Conservation (phyloP, 371 early-diverging fungal species). For the Coemansia sp. region DNA sequence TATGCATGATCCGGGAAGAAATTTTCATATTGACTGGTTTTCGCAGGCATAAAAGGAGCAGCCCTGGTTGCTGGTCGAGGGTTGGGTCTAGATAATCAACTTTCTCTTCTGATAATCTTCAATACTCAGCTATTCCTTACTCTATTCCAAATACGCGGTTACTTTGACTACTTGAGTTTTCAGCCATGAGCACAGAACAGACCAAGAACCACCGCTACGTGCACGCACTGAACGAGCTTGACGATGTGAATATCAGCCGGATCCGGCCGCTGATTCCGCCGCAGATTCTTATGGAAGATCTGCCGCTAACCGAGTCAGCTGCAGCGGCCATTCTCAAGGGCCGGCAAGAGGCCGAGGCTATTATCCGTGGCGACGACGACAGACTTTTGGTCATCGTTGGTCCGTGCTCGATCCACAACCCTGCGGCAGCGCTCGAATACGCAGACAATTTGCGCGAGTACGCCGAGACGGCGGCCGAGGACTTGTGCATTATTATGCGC, state of each 20-base stretch:
- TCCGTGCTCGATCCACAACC: constrained; percentile 91
- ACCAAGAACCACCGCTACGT: constrained; percentile 30
- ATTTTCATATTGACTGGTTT: not conserved
- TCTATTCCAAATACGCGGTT: not conserved
- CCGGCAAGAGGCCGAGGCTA: constrained; percentile 61
- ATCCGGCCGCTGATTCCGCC: constrained; percentile 93
- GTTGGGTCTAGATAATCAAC: not conserved
- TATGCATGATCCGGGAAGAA: constrained; percentile 6
- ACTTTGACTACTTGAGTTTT: too few relatives aligned
- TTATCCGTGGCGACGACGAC: constrained; percentile 75
- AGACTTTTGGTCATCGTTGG: constrained; percentile 77
- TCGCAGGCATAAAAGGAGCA: constrained; percentile 1
- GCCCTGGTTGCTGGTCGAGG: not conserved
- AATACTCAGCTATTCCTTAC: not conserved
- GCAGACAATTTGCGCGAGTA: constrained; percentile 61
- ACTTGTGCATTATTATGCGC: constrained; percentile 82
- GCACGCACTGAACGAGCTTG: constrained; percentile 82
- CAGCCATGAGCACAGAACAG: constrained; percentile 17
- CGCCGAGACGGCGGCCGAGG: constrained; percentile 59
- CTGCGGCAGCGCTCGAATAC: constrained; percentile 82
- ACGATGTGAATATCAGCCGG: constrained; percentile 85
- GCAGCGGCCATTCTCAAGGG: constrained; percentile 68
- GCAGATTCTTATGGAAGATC: constrained; percentile 89
- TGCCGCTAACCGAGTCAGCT: constrained; percentile 62
- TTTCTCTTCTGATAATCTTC: not conserved